These are phyloP conservation scores for Oldenlandia corymbosa DNA, from an alignment of 257 asterid species.

Conservation along the genomic window DNA sequence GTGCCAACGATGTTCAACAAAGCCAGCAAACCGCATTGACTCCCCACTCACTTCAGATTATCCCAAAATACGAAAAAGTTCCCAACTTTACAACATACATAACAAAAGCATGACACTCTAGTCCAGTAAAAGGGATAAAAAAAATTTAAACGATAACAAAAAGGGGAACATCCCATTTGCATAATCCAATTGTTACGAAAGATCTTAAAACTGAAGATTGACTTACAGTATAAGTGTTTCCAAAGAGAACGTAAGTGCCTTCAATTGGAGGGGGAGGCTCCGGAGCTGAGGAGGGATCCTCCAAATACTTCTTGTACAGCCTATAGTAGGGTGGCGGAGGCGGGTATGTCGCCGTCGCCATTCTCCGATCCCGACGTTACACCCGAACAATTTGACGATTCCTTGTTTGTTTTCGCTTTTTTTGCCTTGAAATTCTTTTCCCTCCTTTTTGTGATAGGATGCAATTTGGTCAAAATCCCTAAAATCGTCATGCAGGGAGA, in stretches of 20 bases:
- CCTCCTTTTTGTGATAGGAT: background rate
- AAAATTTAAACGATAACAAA: background rate
- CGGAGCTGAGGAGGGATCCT: constrained; percentile 70
- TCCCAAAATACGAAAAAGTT: too few relatives aligned
- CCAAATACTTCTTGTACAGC: constrained; percentile 63
- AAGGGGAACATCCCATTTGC: background rate
- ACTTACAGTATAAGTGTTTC: constrained; percentile 73
- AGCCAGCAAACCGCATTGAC: background rate
- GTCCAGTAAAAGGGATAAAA: background rate
- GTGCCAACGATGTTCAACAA: background rate
- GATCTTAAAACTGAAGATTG: background rate
- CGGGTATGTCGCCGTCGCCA: constrained; percentile 93
- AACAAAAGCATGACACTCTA: background rate
- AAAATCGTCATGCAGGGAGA: too few relatives aligned
- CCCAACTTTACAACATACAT: too few relatives aligned
- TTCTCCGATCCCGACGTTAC: constrained; percentile 12
- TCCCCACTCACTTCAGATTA: too few relatives aligned
- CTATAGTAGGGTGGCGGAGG: constrained; percentile 91
- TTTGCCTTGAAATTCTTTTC: too few relatives aligned
- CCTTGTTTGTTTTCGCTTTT: too few relatives aligned
- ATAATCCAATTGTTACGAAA: background rate
- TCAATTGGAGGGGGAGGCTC: constrained; percentile 77
- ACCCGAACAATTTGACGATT: background rate
- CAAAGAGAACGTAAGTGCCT: constrained; percentile 72
- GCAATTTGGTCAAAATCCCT: too few relatives aligned